Conservation (phyloP, 768 basidiomycete genomes). For the Floccularia luteovirens region DNA sequence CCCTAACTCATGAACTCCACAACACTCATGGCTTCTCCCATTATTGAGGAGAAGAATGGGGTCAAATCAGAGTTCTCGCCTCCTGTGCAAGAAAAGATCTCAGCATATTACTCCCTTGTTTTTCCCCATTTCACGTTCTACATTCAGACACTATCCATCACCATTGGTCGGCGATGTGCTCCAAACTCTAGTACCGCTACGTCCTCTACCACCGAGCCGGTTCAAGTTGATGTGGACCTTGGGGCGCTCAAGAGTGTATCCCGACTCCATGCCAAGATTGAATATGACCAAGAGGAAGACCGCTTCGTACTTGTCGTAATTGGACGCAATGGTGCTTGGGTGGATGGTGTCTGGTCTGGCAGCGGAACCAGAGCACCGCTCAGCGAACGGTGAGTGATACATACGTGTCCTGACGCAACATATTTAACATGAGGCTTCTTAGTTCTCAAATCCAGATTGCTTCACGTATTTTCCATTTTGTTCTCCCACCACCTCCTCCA, state of each 20-base stretch:
- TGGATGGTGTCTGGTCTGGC: slow-evolving; percentile 93
- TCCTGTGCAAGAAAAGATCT: slow-evolving; percentile 66
- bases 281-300: slow-evolving; percentile 82
- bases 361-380: slow-evolving; percentile 84
- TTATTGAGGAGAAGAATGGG: slow-evolving; percentile 13
- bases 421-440: slow-evolving; percentile 8
- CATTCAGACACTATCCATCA: slow-evolving; percentile 90
- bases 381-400: slow-evolving; percentile 57
- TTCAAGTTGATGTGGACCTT: slow-evolving; percentile 81
- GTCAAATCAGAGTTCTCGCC: slow-evolving; percentile 22
- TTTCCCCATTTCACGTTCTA: slow-evolving; percentile 96
- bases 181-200: slow-evolving; percentile 40
- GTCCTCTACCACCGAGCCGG: slow-evolving; percentile 48
- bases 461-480: slow-evolving; percentile 93
- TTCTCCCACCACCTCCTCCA: slow-evolving; percentile 81
- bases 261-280: slow-evolving; percentile 92
- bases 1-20: slow-evolving; percentile 30
- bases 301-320: slow-evolving; percentile 85
- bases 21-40: slow-evolving; percentile 31
- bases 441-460: slow-evolving; percentile 97
- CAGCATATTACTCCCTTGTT: slow-evolving; percentile 89
- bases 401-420: slow-evolving; percentile 1
- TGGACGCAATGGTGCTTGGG: slow-evolving; percentile 98
- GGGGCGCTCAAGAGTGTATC: slow-evolving; percentile 97
- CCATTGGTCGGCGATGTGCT: slow-evolving; percentile 85